Percentiles rank a stretch among this genome's conserved stretches.
Evolutionary conservation across 768 basidiomycete species (phyloP).

Genomic region (Phanerochaete carnosa): DNA sequence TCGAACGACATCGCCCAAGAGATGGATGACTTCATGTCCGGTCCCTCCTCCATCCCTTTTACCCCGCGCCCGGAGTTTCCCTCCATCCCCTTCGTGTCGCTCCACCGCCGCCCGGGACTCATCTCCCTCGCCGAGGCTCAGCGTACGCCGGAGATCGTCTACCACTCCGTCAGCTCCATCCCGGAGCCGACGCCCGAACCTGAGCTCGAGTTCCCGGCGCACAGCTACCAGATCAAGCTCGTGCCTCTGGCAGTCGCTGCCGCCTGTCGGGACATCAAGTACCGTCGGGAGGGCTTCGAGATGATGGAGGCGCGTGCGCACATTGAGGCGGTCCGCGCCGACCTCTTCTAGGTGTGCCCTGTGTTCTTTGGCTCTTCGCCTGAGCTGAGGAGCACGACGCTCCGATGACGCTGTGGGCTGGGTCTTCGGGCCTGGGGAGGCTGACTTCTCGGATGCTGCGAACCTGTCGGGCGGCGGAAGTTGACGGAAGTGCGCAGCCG

Average conservation of each 20-base stretch:
- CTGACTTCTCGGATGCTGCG: too few relatives aligned
- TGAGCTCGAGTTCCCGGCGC: not conserved
- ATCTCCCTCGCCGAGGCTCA: conserved; percentile 6
- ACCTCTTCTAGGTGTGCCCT: not conserved
- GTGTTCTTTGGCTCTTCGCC: not conserved
- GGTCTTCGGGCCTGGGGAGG: not conserved
- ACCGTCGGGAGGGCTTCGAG: conserved; percentile 8
- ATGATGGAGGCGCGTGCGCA: conserved; percentile 6
- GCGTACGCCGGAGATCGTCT: not conserved
- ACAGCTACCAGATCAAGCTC: not conserved
- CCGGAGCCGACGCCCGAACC: not conserved
- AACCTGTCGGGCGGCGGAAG: too few relatives aligned
- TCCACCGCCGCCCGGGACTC: not conserved
- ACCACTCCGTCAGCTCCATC: conserved; percentile 2
- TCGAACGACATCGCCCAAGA: not conserved
- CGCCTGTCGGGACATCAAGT: conserved; percentile 5
- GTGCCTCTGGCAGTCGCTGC: conserved; percentile 3
- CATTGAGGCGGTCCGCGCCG: not conserved
- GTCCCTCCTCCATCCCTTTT: not conserved
- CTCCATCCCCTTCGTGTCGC: not conserved
- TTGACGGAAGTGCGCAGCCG: too few relatives aligned
- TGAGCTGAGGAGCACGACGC: not conserved
- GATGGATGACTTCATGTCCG: too few relatives aligned
- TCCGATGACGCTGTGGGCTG: not conserved
- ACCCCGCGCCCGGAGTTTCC: not conserved